A percentile compares a stretch with the other conserved stretches of the same genome.
phyloP scores from a whole-genome alignment of 306 rosid genomes.

The Cyclanthera cordifolia region DNA sequence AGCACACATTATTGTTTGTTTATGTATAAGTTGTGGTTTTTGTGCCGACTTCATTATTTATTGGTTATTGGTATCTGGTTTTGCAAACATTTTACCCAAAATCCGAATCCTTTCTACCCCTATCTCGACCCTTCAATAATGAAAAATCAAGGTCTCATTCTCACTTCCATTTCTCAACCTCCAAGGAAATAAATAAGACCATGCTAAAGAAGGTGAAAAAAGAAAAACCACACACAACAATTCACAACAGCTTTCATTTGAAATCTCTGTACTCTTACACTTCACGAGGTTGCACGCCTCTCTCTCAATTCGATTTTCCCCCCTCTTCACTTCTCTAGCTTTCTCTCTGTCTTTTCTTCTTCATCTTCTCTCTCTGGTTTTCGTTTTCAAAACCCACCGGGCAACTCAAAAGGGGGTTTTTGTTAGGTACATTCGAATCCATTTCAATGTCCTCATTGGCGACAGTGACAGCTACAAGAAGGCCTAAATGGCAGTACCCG shows the following conservation, averaged over 20 bases:
- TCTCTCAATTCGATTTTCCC: constrained; percentile 13
- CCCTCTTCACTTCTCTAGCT: constrained; percentile 18
- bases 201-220: neutral
- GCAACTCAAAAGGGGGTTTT: neutral
- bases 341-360: constrained; percentile 12
- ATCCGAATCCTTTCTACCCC: neutral
- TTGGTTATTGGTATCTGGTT: neutral
- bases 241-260: constrained; percentile 59
- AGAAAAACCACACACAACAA: constrained; percentile 4
- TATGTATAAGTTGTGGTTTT: constrained; percentile 1
- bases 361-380: constrained; percentile 9
- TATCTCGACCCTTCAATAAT: neutral
- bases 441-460: constrained; percentile 28
- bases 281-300: constrained; percentile 92
- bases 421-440: neutral
- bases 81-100: constrained; percentile 8
- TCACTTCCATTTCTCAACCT: neutral
- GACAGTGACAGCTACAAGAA: constrained; percentile 28
- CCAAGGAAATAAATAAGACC: constrained; percentile 3
- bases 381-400: constrained; percentile 14
- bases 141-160: neutral
- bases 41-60: neutral
- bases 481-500: constrained; percentile 62
- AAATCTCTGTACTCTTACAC: constrained; percentile 55
- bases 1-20: neutral